These are phyloP conservation scores for Hygrocybe punicea DNA, from an alignment of 768 basidiomycete species.

Conservation along the genomic window DNA sequence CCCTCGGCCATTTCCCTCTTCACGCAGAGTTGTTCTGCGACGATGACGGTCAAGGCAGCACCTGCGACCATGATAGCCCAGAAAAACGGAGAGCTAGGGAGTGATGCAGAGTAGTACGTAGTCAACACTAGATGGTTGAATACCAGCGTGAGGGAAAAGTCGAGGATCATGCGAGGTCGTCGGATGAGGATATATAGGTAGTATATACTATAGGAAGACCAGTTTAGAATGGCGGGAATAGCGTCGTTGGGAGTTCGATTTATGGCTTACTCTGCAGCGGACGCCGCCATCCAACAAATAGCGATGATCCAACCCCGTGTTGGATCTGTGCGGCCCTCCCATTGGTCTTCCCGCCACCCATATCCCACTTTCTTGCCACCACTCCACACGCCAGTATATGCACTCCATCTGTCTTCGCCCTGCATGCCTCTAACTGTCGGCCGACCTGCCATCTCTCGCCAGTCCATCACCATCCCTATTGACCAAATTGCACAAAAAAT, in stretches of 20 bases:
- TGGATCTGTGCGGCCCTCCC: slow-evolving; percentile 72
- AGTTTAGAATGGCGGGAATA: neutral
- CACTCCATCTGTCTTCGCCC: slow-evolving; percentile 62
- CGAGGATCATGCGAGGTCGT: slow-evolving; percentile 89
- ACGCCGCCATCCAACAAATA: slow-evolving; percentile 79
- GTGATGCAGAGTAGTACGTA: slow-evolving; percentile 79
- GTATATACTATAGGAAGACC: slow-evolving; percentile 49
- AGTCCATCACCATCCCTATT: slow-evolving; percentile 93
- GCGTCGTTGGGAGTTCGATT: slow-evolving; percentile 1
- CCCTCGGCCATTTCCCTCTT: slow-evolving; percentile 88
- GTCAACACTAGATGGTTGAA: slow-evolving; percentile 93
- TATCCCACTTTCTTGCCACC: slow-evolving; percentile 72
- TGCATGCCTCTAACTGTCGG: slow-evolving; percentile 69
- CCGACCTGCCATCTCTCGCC: slow-evolving; percentile 90
- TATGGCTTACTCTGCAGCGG: slow-evolving; percentile 76
- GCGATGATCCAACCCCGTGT: slow-evolving; percentile 89
- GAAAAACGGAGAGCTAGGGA: slow-evolving; percentile 90
- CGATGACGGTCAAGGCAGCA: slow-evolving; percentile 67
- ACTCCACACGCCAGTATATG: slow-evolving; percentile 74
- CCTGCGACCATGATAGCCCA: slow-evolving; percentile 78
- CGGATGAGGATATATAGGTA: slow-evolving; percentile 86
- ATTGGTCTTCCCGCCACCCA: slow-evolving; percentile 50
- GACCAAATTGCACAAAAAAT: neutral
- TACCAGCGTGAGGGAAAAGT: slow-evolving; percentile 86
- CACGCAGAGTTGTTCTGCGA: slow-evolving; percentile 90